Conservation (phyloP, 495 filamentous ascomycete genomes). For the Neurospora sp. region DNA sequence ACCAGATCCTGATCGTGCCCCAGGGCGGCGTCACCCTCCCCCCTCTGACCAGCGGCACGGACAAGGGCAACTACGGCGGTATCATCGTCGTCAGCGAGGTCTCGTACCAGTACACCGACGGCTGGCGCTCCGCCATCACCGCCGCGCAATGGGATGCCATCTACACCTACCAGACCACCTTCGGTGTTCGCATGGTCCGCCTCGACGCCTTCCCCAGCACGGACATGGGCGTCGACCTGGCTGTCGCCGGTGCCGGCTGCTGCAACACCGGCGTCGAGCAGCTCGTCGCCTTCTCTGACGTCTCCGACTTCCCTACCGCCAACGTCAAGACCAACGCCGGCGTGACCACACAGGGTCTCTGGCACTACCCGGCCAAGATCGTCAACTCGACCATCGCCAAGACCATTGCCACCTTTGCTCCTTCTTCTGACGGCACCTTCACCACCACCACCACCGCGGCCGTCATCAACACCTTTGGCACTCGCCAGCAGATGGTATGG, state of each 20-base stretch:
- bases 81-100: slow-evolving; percentile 49
- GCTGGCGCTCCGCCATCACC: slow-evolving; percentile 46
- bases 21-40: slow-evolving; percentile 41
- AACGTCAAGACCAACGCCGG: slow-evolving; percentile 32
- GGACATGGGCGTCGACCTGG: slow-evolving; percentile 32
- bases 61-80: slow-evolving; percentile 45
- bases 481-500: slow-evolving; percentile 53
- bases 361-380: slow-evolving; percentile 49
- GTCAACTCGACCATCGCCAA: slow-evolving; percentile 42
- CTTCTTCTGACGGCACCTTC: slow-evolving; percentile 16
- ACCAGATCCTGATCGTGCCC: slow-evolving; percentile 43
- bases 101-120: slow-evolving; percentile 41
- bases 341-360: slow-evolving; percentile 33
- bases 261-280: slow-evolving; percentile 41
- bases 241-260: slow-evolving; percentile 18
- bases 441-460: slow-evolving; percentile 35
- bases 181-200: slow-evolving; percentile 52
- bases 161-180: slow-evolving; percentile 47
- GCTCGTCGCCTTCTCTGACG: slow-evolving; percentile 38
- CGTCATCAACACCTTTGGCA: slow-evolving; percentile 50
- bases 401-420: slow-evolving; percentile 42
- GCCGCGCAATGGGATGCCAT: slow-evolving; percentile 45
- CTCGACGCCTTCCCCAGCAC: slow-evolving; percentile 46
- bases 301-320: slow-evolving; percentile 38
- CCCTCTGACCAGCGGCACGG: slow-evolving; percentile 30